Percentiles rank a stretch among this genome's conserved stretches.
phyloP scores from a whole-genome alignment of 805 yeast genomes.

The Kuraishia piskuri region DNA sequence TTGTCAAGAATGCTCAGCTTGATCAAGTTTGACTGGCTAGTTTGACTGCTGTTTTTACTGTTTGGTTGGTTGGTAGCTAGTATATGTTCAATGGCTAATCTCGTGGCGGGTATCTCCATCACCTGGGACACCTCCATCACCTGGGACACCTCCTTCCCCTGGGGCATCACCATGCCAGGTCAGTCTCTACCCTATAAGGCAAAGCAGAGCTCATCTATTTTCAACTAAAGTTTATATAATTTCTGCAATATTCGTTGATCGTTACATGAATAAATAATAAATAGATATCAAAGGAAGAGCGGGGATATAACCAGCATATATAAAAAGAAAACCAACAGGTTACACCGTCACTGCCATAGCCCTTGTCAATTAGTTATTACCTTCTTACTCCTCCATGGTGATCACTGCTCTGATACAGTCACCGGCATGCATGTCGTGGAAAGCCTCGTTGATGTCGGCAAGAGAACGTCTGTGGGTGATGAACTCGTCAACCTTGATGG shows the following conservation, averaged over 20 bases:
- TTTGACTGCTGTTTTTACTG: no score
- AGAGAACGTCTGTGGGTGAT: constrained; percentile 84
- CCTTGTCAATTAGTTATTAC: neutral
- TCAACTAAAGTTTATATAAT: neutral
- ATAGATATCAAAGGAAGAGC: neutral
- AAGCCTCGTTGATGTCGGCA: constrained; percentile 75
- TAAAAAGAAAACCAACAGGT: neutral
- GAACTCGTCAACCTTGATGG: constrained; percentile 86
- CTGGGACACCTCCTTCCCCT: no score
- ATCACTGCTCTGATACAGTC: constrained; percentile 87
- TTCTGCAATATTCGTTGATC: neutral
- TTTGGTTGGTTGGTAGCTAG: no score
- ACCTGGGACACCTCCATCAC: no score
- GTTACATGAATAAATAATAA: neutral
- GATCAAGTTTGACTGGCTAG: no score
- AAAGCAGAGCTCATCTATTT: no score
- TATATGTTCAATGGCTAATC: no score
- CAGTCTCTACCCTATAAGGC: no score
- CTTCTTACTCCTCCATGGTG: constrained; percentile 18
- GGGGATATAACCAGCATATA: neutral
- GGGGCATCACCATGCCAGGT: no score
- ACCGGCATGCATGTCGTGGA: constrained; percentile 92
- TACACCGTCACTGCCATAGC: neutral
- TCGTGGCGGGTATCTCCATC: no score
- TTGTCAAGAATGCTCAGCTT: no score